Conservation (phyloP, 495 filamentous ascomycete species). For the Neurospora africana region DNA sequence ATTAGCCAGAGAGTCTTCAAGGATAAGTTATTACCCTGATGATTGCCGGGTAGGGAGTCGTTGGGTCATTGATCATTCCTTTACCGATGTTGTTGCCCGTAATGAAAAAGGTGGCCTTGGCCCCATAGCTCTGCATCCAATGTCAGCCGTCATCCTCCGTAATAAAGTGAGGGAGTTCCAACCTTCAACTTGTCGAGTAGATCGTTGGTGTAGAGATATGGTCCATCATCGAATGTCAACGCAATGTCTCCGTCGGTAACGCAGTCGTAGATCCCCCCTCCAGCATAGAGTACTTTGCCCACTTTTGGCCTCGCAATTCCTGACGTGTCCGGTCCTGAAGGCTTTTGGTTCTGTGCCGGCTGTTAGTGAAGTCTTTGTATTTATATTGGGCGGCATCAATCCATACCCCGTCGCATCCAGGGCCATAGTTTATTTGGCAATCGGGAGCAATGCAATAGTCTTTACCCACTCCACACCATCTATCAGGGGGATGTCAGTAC, state of each 20-base stretch:
- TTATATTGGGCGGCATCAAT: background rate
- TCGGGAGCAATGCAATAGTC: constrained; percentile 60
- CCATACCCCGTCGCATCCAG: constrained; percentile 50
- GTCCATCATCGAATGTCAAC: constrained; percentile 72
- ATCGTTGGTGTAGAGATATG: constrained; percentile 55
- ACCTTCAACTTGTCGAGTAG: constrained; percentile 55
- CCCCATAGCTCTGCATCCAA: constrained; percentile 38
- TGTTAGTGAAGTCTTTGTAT: background rate
- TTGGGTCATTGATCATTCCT: constrained; percentile 54
- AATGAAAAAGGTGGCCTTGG: constrained; percentile 71
- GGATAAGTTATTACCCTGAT: constrained; percentile 37
- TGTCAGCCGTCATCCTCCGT: background rate
- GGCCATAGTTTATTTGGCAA: constrained; percentile 58
- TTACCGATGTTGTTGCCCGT: constrained; percentile 67
- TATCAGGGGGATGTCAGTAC: constrained; percentile 25
- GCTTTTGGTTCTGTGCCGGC: constrained; percentile 38
- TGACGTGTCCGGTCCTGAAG: constrained; percentile 50
- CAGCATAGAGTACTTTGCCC: constrained; percentile 50
- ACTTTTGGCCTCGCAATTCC: constrained; percentile 47
- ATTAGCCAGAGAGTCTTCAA: background rate
- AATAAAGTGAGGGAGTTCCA: background rate
- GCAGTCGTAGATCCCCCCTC: constrained; percentile 57
- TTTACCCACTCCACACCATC: constrained; percentile 48
- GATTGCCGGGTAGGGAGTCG: constrained; percentile 45
- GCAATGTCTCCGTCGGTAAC: constrained; percentile 52